Evolutionary conservation across 2,329 filamentous ascomycete species (phyloP), one percentile per base, ranked within the genome.

Genomic region (Fusarium nodosum): DNA sequence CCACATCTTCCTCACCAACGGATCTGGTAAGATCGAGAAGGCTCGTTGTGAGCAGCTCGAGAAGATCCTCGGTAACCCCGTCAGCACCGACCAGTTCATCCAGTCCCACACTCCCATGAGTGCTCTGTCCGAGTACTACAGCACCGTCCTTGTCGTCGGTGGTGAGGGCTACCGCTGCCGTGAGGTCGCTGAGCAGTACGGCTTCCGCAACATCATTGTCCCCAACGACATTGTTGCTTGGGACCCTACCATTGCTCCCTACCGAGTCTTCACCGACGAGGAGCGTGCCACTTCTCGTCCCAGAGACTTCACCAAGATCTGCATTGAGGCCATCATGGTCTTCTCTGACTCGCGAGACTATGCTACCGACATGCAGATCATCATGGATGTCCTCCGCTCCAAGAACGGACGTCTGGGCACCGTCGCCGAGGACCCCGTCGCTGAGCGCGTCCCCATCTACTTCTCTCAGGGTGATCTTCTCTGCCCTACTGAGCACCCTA

Each of bases 331-430:
- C 12, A 87, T 97, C 34, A 91, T 97, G 76, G 91, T 97, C 16
- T 97, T 94, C 84, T 96, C 96, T 77, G 94, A 97, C 79, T 93
- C 94, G 4, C 88, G 94, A 61, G 94, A 97, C 83, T 97, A 94
- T 93, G 93, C 91, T 1, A 86, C 97, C 18, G 94, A 97, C 78
- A 88, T 88, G 15, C 91, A 95, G 77, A 83, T 97, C 74, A 90
- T 97, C 61, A 76, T 90, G 58, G 94, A 97, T 77, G 81, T 97
- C 13, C 82, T 97, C 5, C 84, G 96, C 48, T 94, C 93, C 2
- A 82, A 92, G 79, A 85, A 92, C 75, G 91, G 91, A 69, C 86
- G 91, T 51, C 77, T 97, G 11, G 94, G 94, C 34, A 93, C 91
- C 48, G 81, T 85, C 84, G 73, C 73, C n/a, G 67, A 71, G 31